Evolutionary conservation across 2,329 filamentous ascomycete species (phyloP), one percentile per base, ranked within the genome.

Genomic region (Pestalotiopsis sp.): DNA sequence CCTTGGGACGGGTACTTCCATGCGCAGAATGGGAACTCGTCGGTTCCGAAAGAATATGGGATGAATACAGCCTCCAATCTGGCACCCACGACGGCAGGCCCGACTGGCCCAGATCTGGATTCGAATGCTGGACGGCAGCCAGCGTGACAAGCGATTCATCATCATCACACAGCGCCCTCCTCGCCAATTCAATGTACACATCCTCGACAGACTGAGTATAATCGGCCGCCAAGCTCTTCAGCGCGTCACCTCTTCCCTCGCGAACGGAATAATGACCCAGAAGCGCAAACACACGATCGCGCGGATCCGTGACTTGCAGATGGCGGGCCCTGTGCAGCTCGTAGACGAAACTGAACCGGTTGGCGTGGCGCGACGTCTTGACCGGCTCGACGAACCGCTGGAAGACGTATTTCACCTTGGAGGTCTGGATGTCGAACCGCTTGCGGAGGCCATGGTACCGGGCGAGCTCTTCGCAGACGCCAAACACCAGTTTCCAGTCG

Each of bases 101-200:
- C 1, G 4, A 13, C 2, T n/a, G 3, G 1, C 17, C 10, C 1
- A 26, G 4, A 2, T 52, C 56, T 10, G 1, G 2, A 10, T n/a
- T 35, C 7, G 4, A 26, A 26, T 35, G 10, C 17, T 35, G 56
- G 7, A 58, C 22, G 13, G 56, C 56, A 10, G 44, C 44, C 6
- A 52, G 7, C 14, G 44, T 22, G 44, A 52, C 24, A 1, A 35
- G 10, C 22, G 56, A 58, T 9, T 26, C 6, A 22, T 6, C 9
- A n/a, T 58, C 56, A 11, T 26, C 56, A 1, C 14, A n/a, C 1
- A 58, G 20, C 3, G 22, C 11, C 24, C 26, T 17, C 1, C 20
- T 3, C 1, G 56, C 56, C 10, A 58, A 2, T 4, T 58, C 26
- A 14, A 58, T 14, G 22, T 58, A 58, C 3, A 58, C 22, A 2